Evolutionary conservation across 257 asterid species (phyloP).

Genomic region (Fraxinus cuspidata): DNA sequence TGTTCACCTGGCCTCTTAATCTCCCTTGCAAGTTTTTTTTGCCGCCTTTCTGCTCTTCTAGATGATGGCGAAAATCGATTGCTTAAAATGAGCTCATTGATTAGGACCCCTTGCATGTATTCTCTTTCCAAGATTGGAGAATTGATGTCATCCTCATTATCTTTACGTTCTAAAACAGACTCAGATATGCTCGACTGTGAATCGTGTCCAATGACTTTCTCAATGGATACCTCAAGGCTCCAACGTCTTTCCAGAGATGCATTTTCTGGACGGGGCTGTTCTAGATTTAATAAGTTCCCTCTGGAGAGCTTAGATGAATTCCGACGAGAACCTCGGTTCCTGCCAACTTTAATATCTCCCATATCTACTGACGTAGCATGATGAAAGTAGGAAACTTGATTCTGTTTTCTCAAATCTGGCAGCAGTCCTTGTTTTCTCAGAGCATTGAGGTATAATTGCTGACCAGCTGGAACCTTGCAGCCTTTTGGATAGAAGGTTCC

Average conservation of each 20-base stretch:
- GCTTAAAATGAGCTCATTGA: slow-evolving; percentile 71
- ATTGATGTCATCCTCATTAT: slow-evolving; percentile 48
- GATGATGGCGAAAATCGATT: slow-evolving; percentile 73
- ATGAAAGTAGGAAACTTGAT: slow-evolving; percentile 71
- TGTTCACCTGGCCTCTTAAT: slow-evolving; percentile 87
- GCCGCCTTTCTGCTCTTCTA: slow-evolving; percentile 62
- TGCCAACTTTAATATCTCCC: slow-evolving; percentile 51
- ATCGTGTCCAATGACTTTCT: slow-evolving; percentile 67
- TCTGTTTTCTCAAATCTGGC: slow-evolving; percentile 74
- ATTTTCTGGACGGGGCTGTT: slow-evolving; percentile 52
- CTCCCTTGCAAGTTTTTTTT: slow-evolving; percentile 68
- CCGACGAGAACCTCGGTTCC: slow-evolving; percentile 42
- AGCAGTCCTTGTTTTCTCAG: slow-evolving; percentile 81
- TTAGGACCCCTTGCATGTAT: slow-evolving; percentile 95
- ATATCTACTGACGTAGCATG: slow-evolving; percentile 54
- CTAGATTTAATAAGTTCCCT: slow-evolving; percentile 54
- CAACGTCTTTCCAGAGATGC: slow-evolving; percentile 78
- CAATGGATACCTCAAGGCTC: slow-evolving; percentile 92
- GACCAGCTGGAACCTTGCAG: slow-evolving; percentile 59
- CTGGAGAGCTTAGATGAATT: slow-evolving; percentile 50
- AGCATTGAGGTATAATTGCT: slow-evolving; percentile 75
- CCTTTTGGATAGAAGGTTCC: slow-evolving; percentile 92
- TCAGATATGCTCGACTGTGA: slow-evolving; percentile 56
- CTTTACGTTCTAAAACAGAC: slow-evolving; percentile 41
- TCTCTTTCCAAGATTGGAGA: slow-evolving; percentile 86